These are phyloP conservation scores for Talaromyces pinophilus DNA, from an alignment of 2,329 filamentous ascomycete species.

Conservation along the genomic window DNA sequence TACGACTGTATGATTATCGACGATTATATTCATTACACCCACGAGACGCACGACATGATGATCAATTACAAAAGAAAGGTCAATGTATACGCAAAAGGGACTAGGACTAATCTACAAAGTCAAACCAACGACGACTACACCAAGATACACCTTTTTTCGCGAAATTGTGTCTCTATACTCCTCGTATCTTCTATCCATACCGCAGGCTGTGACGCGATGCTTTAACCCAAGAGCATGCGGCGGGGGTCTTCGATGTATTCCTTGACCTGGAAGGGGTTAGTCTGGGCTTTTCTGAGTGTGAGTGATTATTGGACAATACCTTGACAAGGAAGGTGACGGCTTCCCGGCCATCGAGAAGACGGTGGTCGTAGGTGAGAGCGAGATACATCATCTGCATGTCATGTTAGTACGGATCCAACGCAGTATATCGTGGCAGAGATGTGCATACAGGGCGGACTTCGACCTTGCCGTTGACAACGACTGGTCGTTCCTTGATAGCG, in stretches of 20 bases:
- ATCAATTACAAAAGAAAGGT: constrained; percentile 12
- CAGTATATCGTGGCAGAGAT: neutral
- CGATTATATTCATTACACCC: neutral
- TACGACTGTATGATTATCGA: neutral
- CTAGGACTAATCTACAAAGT: constrained; percentile 12
- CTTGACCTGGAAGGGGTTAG: constrained; percentile 62
- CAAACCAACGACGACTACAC: constrained; percentile 6
- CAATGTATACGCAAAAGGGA: constrained; percentile 15
- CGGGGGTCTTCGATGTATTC: constrained; percentile 91
- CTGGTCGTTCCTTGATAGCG: constrained; percentile 91
- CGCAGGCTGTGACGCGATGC: neutral
- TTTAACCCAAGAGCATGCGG: constrained; percentile 23
- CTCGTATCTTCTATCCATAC: neutral
- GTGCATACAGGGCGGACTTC: constrained; percentile 75
- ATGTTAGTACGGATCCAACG: constrained; percentile 23
- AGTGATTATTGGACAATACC: constrained; percentile 39
- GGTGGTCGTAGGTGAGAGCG: constrained; percentile 95
- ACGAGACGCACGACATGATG: neutral
- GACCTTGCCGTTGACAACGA: constrained; percentile 88
- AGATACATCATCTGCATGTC: constrained; percentile 88
- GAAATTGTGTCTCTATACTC: constrained; percentile 6
- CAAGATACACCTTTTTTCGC: constrained; percentile 1
- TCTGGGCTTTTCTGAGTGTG: neutral
- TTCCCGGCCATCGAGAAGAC: constrained; percentile 90
- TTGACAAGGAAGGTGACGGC: constrained; percentile 95